Conservation (phyloP, 139 green algal species). For the Chlamydomonas schloesseri region DNA sequence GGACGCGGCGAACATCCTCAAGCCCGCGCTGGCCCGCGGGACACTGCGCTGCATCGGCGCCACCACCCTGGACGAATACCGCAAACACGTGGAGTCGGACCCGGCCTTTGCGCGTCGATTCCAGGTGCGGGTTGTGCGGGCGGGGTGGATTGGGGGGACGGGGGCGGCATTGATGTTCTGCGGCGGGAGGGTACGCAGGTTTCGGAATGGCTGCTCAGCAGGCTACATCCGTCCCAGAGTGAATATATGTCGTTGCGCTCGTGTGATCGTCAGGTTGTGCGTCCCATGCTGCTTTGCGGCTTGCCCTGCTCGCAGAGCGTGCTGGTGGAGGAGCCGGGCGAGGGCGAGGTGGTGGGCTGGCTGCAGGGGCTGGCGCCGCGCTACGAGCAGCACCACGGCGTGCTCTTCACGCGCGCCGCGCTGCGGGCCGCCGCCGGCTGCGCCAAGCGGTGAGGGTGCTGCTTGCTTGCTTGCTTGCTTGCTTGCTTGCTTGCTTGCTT, state of each 20-base stretch:
- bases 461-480: neutral
- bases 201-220: too few species aligned
- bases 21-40: conserved; percentile 83
- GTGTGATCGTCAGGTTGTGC: too few species aligned
- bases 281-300: too few species aligned
- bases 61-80: conserved; percentile 93
- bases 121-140: conserved; percentile 60
- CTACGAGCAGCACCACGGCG: conserved; percentile 89
- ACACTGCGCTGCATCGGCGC: conserved; percentile 84
- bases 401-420: conserved; percentile 75
- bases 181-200: too few species aligned
- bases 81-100: conserved; percentile 91
- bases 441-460: conserved; percentile 62
- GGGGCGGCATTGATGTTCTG: too few species aligned
- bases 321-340: conserved; percentile 82
- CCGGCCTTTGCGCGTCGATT: conserved; percentile 88
- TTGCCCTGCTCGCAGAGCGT: conserved; percentile 67
- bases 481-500: too few species aligned
- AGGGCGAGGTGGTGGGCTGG: conserved; percentile 78
- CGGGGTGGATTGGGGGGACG: too few species aligned
- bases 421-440: conserved; percentile 75
- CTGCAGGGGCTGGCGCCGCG: conserved; percentile 80
- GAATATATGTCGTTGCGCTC: too few species aligned
- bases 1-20: conserved; percentile 88
- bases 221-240: neutral